Conservation (phyloP, 2,329 filamentous ascomycete species). For the Epichloe glyceriae region DNA sequence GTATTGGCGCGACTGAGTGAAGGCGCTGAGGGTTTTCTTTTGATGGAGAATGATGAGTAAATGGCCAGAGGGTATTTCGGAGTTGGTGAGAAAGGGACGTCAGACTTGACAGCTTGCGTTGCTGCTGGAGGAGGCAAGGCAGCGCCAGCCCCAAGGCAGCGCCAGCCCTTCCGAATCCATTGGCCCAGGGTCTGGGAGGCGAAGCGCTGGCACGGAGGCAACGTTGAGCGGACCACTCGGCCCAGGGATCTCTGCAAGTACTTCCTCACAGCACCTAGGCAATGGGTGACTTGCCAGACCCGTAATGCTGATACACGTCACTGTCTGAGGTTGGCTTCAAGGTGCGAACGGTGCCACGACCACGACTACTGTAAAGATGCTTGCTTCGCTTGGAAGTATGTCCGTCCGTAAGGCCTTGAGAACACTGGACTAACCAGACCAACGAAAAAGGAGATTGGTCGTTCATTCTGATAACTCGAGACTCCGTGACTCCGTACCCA, state of each 20-base stretch:
- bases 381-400: neutral
- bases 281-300: neutral
- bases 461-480: no score
- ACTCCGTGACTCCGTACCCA: no score
- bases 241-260: constrained; percentile 3
- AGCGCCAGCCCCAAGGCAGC: constrained; percentile 5
- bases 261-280: neutral
- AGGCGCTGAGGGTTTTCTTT: neutral
- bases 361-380: neutral
- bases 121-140: constrained; percentile 5
- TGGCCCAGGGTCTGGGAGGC: constrained; percentile 9
- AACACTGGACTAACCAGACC: no score
- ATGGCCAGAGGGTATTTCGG: constrained; percentile 6
- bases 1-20: neutral
- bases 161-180: constrained; percentile 4
- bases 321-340: neutral
- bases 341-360: neutral
- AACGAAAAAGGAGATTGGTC: no score
- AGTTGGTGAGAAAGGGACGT: neutral
- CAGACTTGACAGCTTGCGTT: constrained; percentile 1
- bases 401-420: no score
- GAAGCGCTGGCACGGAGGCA: constrained; percentile 15
- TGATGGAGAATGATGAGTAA: constrained; percentile 8
- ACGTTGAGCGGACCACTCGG: no score
- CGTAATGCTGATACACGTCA: neutral